These are phyloP conservation scores for Bremia lactucae DNA, from an alignment of 352 stramenopile genomes.

Conservation along the genomic window DNA sequence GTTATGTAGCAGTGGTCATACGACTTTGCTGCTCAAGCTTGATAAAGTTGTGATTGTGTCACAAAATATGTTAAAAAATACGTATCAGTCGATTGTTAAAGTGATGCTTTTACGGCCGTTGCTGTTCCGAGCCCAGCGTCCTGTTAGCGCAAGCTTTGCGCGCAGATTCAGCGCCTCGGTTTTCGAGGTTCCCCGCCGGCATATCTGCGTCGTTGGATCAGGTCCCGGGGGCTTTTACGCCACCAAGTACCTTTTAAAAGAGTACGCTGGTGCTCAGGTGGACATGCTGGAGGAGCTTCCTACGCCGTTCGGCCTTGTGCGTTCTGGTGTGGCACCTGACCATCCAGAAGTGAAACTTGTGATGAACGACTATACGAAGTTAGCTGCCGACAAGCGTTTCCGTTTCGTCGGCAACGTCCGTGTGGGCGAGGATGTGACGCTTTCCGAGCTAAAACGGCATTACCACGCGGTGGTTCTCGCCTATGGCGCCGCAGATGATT, in stretches of 20 bases:
- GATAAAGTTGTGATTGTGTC: too few relatives aligned
- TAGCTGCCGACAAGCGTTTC: constrained; percentile 72
- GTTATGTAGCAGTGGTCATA: too few relatives aligned
- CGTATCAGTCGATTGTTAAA: too few relatives aligned
- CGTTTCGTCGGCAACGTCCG: constrained; percentile 86
- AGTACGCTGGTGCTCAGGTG: constrained; percentile 42
- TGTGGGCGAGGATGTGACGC: constrained; percentile 78
- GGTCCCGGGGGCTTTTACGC: constrained; percentile 89
- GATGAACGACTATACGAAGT: constrained; percentile 92
- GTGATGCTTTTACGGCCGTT: too few relatives aligned
- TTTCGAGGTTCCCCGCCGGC: constrained; percentile 18
- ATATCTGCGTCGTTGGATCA: constrained; percentile 85
- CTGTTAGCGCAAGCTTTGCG: too few relatives aligned
- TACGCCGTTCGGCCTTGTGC: constrained; percentile 93
- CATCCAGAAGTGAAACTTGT: constrained; percentile 98
- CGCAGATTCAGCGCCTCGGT: constrained; percentile 6
- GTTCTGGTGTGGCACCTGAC: constrained; percentile 94
- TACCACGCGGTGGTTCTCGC: constrained; percentile 95
- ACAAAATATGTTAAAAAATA: too few relatives aligned
- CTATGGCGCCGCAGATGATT: constrained; percentile 91
- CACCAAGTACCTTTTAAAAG: constrained; percentile 92
- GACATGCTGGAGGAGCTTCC: constrained; percentile 92
- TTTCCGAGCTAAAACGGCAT: constrained; percentile 78
- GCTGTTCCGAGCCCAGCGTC: too few relatives aligned
- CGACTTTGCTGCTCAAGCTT: too few relatives aligned